Percentiles rank a stretch among this genome's conserved stretches.
Evolutionary conservation across 2,329 filamentous ascomycete genomes (phyloP).

Genomic region (Stagonosporopsis cucurbitacearum): DNA sequence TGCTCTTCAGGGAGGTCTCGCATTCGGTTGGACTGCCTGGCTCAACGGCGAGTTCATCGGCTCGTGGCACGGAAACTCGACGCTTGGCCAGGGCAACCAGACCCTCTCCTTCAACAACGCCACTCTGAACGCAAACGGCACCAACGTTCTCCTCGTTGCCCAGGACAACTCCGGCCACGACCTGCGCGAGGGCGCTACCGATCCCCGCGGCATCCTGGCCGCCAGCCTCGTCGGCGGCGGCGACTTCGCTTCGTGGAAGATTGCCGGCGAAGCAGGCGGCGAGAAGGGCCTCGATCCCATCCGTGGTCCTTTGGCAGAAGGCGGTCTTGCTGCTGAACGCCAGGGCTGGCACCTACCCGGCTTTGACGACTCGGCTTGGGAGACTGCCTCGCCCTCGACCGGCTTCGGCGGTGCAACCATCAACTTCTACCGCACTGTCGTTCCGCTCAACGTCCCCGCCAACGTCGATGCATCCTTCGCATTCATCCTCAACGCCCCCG

Average conservation of each 20-base stretch:
- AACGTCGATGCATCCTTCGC: constrained; percentile 64
- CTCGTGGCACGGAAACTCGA: constrained; percentile 61
- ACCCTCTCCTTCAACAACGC: constrained; percentile 61
- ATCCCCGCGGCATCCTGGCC: constrained; percentile 60
- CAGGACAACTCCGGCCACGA: constrained; percentile 69
- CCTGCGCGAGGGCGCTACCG: constrained; percentile 56
- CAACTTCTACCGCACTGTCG: constrained; percentile 61
- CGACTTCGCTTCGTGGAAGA: constrained; percentile 62
- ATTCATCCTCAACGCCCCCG: constrained; percentile 59
- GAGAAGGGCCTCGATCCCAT: constrained; percentile 60
- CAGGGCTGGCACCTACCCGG: constrained; percentile 66
- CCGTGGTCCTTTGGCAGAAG: constrained; percentile 64
- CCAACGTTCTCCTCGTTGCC: constrained; percentile 61
- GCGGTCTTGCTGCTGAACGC: constrained; percentile 64
- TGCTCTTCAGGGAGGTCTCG: constrained; percentile 60
- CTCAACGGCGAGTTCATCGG: constrained; percentile 64
- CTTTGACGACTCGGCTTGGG: constrained; percentile 59
- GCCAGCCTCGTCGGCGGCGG: constrained; percentile 56
- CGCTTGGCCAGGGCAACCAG: constrained; percentile 43
- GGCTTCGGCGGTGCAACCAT: constrained; percentile 60
- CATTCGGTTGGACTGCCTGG: constrained; percentile 65
- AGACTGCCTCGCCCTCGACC: constrained; percentile 43
- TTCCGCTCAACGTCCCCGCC: constrained; percentile 59
- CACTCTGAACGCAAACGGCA: constrained; percentile 49
- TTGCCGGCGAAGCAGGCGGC: constrained; percentile 64